Conservation (phyloP, 208 protist species). For the Kentomonas sorsogonicus region DNA sequence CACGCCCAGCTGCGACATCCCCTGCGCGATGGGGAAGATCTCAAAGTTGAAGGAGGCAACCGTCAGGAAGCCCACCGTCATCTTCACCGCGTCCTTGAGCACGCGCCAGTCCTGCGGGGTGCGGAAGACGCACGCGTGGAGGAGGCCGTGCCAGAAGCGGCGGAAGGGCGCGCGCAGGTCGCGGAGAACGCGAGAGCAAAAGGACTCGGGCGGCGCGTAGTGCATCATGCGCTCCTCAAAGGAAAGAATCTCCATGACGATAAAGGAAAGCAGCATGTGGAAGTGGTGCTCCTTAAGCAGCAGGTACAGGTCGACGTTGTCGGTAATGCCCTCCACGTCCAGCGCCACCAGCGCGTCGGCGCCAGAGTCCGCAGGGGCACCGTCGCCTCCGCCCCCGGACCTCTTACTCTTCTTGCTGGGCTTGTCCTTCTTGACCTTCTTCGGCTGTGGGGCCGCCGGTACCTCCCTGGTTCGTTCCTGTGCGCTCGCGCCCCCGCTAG, state of each 20-base stretch:
- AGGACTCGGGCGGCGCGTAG: slow-evolving; percentile 28
- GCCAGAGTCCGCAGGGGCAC: no score
- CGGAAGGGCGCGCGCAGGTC: slow-evolving; percentile 39
- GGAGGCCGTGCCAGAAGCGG: slow-evolving; percentile 44
- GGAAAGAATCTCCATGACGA: slow-evolving; percentile 22
- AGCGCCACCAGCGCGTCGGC: no score
- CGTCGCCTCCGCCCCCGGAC: no score
- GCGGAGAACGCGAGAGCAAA: slow-evolving; percentile 20
- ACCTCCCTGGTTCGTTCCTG: no score
- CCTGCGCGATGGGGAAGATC: slow-evolving; percentile 22
- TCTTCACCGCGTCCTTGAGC: slow-evolving; percentile 53
- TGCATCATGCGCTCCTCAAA: slow-evolving; percentile 35
- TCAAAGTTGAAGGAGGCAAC: slow-evolving; percentile 35
- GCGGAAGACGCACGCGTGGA: slow-evolving; percentile 32
- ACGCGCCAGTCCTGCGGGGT: slow-evolving; percentile 33
- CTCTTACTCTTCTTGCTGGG: no score
- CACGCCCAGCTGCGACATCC: slow-evolving; percentile 44
- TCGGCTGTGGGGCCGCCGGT: no score
- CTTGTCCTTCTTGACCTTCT: no score
- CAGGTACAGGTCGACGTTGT: no score
- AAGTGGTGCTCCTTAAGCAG: slow-evolving; percentile 26
- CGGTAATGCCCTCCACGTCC: no score
- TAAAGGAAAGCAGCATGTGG: slow-evolving; percentile 28
- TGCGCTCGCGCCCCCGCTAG: no score
- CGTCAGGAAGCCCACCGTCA: slow-evolving; percentile 36